Conservation (phyloP, 106 monocot species). For the Dendrobium huoshanense region DNA sequence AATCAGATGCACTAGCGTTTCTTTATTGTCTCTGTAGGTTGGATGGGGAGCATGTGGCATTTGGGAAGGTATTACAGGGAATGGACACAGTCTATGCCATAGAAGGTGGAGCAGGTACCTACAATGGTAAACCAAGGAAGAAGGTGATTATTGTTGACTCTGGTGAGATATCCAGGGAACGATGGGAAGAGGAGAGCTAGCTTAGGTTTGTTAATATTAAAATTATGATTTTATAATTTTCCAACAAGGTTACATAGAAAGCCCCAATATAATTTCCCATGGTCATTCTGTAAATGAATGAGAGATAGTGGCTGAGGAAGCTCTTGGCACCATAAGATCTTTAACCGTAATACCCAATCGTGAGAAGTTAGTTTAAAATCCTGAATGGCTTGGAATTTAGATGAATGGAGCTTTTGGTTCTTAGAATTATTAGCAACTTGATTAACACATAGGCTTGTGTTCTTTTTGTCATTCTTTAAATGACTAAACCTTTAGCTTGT, state of each 20-base stretch:
- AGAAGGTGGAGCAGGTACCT: slow-evolving; percentile 88
- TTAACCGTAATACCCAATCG: not conserved
- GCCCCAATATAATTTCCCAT: not conserved
- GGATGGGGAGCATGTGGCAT: slow-evolving; percentile 88
- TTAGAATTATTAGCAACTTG: too few species aligned
- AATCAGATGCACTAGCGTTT: not conserved
- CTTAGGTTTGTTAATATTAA: not conserved
- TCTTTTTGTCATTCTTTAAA: too few species aligned
- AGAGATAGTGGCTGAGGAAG: not conserved
- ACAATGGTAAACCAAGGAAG: slow-evolving; percentile 85
- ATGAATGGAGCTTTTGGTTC: not conserved
- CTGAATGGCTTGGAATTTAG: not conserved
- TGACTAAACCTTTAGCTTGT: too few species aligned
- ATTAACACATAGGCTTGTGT: too few species aligned
- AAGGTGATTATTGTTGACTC: slow-evolving; percentile 77
- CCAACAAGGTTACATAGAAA: not conserved
- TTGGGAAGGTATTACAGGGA: slow-evolving; percentile 79
- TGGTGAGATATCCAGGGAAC: slow-evolving; percentile 63
- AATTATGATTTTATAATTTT: too few species aligned
- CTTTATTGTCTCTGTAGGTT: slow-evolving; percentile 33
- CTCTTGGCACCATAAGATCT: not conserved
- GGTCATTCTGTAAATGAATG: not conserved
- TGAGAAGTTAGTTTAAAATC: not conserved
- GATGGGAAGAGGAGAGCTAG: slow-evolving; percentile 41
- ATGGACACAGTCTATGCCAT: slow-evolving; percentile 91